Percentiles rank a stretch among this genome's conserved stretches.
These are phyloP conservation scores for Atkinsonella texensis DNA, from an alignment of 2,329 filamentous ascomycete species.

Conservation along the genomic window DNA sequence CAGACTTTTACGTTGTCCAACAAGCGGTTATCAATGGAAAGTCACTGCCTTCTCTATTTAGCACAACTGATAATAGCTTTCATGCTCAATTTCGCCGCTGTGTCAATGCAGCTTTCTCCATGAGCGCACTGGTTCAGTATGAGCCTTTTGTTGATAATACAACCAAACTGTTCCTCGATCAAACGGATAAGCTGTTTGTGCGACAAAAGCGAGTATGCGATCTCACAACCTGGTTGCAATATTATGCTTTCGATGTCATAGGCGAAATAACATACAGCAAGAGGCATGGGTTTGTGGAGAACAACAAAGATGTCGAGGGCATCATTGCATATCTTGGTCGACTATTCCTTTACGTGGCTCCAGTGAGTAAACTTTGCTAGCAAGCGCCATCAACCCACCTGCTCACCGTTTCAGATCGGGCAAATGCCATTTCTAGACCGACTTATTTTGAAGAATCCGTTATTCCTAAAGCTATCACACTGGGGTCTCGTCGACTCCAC, in stretches of 20 bases:
- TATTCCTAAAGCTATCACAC: conserved; percentile 8
- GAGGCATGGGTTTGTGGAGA: conserved; percentile 32
- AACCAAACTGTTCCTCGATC: background rate
- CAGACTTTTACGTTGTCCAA: background rate
- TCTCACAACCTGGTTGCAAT: conserved; percentile 44
- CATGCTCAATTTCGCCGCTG: background rate
- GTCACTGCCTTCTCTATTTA: background rate
- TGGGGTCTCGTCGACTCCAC: conserved; percentile 13
- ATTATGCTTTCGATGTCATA: conserved; percentile 38
- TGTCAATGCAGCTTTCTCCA: background rate
- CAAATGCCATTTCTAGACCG: conserved; percentile 11
- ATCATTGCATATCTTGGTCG: conserved; percentile 21
- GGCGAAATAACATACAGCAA: conserved; percentile 31
- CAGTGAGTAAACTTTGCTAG: conserved; percentile 9
- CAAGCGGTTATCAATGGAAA: background rate
- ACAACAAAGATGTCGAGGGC: conserved; percentile 29
- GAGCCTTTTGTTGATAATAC: background rate
- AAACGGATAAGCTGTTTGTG: background rate
- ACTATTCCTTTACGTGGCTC: conserved; percentile 2
- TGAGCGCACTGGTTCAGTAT: background rate
- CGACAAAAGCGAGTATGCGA: conserved; percentile 20
- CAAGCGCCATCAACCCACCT: too few species aligned
- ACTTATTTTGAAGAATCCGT: conserved; percentile 38
- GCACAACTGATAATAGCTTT: background rate
- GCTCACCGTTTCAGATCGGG: conserved; percentile 10